Conservation (phyloP, 1,284 basidiomycete genomes). For the Ganoderma leucocontextum region DNA sequence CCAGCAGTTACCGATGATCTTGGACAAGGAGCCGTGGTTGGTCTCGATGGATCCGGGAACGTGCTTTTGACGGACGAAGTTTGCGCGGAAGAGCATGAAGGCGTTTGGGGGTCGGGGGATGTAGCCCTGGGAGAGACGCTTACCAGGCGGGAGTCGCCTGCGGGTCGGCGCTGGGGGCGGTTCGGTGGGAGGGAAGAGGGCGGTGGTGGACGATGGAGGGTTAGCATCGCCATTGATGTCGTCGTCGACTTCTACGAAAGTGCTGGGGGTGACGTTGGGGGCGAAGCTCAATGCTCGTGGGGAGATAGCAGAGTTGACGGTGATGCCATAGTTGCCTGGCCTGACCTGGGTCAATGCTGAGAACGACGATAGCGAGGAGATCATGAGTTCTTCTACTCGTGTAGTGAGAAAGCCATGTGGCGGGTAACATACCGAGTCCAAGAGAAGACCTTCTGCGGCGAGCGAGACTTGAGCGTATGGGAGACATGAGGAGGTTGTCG, state of each 20-base stretch:
- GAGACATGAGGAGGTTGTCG: slow-evolving; percentile 26
- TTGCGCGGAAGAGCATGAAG: slow-evolving; percentile 93
- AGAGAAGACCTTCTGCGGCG: slow-evolving; percentile 34
- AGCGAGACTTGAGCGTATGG: slow-evolving; percentile 28
- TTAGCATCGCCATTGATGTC: slow-evolving; percentile 40
- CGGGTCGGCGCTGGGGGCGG: slow-evolving; percentile 43
- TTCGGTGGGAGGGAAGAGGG: slow-evolving; percentile 46
- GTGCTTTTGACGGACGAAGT: slow-evolving; percentile 84
- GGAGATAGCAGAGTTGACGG: slow-evolving; percentile 43
- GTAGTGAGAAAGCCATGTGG: background rate
- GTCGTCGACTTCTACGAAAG: slow-evolving; percentile 58
- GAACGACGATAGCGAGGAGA: background rate
- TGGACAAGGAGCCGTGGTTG: slow-evolving; percentile 79
- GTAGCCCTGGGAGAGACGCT: slow-evolving; percentile 69
- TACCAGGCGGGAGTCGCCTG: slow-evolving; percentile 58
- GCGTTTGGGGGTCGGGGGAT: slow-evolving; percentile 92
- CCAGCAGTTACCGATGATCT: slow-evolving; percentile 81
- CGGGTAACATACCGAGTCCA: slow-evolving; percentile 26
- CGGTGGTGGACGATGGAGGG: slow-evolving; percentile 40
- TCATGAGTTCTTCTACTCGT: background rate
- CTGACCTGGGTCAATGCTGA: slow-evolving; percentile 55
- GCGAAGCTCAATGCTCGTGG: slow-evolving; percentile 71
- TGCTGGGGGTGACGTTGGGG: slow-evolving; percentile 74
- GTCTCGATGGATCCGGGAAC: slow-evolving; percentile 87
- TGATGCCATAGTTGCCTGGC: slow-evolving; percentile 63